Percentiles rank a stretch among this genome's conserved stretches.
phyloP scores from a whole-genome alignment of 345 rosid genomes.

The Melaleuca quinquenervia region DNA sequence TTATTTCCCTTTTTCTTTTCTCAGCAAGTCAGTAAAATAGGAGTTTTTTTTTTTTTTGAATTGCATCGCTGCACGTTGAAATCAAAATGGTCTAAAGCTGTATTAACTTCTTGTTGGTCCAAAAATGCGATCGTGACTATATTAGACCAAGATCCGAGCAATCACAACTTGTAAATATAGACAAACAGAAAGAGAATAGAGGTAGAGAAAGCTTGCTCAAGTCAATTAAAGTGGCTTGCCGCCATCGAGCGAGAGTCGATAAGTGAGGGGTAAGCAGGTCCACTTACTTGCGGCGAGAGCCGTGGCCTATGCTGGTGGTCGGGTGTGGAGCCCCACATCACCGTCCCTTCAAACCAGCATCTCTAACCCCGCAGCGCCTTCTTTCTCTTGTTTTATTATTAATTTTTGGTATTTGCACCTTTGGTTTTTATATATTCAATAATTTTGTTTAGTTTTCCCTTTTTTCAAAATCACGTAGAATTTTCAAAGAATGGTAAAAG shows the following conservation, averaged over 20 bases:
- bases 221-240: not conserved
- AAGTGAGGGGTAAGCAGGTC: not conserved
- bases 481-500: no score
- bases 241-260: rapidly evolving
- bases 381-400: not conserved
- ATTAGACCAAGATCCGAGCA: no score
- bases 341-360: not conserved
- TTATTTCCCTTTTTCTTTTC: no score
- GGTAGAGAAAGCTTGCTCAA: not conserved
- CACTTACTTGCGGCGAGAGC: not conserved
- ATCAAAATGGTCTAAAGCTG: no score
- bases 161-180: not conserved
- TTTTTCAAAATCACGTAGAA: no score
- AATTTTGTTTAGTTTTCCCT: no score
- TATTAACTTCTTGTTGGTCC: no score
- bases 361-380: not conserved
- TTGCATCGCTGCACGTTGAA: no score
- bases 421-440: no score
- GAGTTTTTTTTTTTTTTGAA: no score
- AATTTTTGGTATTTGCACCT: not conserved
- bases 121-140: no score
- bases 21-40: no score
- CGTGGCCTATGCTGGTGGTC: not conserved
- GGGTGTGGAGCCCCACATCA: not conserved
- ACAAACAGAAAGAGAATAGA: not conserved